Evolutionary conservation across 2,329 filamentous ascomycete species (phyloP).

Genomic region (Penicillium crustosum): DNA sequence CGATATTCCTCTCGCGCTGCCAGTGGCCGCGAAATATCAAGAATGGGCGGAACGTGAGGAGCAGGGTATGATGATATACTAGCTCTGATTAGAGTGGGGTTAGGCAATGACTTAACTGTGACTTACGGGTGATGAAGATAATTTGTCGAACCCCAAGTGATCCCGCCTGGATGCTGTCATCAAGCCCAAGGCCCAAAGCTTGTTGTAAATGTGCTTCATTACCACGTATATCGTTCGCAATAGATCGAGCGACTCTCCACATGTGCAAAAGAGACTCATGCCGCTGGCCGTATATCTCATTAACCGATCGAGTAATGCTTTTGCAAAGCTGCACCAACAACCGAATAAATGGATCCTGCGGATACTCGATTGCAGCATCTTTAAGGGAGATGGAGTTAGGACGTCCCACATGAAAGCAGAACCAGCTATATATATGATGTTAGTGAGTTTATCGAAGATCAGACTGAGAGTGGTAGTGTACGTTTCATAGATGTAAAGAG

Average conservation of each 20-base stretch:
- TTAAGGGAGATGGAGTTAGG: constrained; percentile 43
- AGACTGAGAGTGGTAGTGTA: constrained; percentile 22
- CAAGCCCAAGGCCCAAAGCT: constrained; percentile 36
- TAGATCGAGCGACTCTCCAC: constrained; percentile 38
- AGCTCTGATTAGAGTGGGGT: constrained; percentile 1
- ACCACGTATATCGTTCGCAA: constrained; percentile 31
- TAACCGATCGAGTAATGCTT: constrained; percentile 43
- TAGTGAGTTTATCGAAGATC: neutral
- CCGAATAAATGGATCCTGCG: constrained; percentile 43
- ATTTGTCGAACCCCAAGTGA: constrained; percentile 44
- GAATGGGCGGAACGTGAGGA: constrained; percentile 48
- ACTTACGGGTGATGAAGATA: constrained; percentile 44
- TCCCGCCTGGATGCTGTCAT: constrained; percentile 39
- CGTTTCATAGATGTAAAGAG: constrained; percentile 48
- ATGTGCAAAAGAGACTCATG: constrained; percentile 43
- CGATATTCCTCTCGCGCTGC: constrained; percentile 33
- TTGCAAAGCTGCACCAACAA: constrained; percentile 40
- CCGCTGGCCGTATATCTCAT: constrained; percentile 44
- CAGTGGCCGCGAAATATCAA: constrained; percentile 47
- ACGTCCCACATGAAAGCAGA: constrained; percentile 46
- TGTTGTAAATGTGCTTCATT: constrained; percentile 30
- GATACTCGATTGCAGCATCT: constrained; percentile 39
- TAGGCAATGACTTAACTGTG: rapidly evolving
- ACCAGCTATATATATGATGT: constrained; percentile 36
- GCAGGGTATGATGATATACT: constrained; percentile 48